Base-by-base conservation (phyloP, 805 yeast genomes). In the Candida maris region DNA sequence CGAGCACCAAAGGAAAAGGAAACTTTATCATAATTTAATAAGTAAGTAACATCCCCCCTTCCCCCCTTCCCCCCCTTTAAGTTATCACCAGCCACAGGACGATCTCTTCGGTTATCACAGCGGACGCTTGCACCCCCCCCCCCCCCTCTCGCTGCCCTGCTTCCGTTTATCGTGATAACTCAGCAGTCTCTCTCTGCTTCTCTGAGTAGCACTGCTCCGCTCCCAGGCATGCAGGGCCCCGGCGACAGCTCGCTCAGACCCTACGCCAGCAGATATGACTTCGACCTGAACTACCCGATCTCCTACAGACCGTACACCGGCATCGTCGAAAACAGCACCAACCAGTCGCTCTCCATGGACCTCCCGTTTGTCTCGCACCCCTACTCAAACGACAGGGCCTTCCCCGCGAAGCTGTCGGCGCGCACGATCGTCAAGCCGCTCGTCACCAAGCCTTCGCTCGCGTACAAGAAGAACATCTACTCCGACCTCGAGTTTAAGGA, bases 401-500 rank as follows among this genome's bases (percentile, higher is more conserved):
- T 35, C 12, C 25, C 37, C 3, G 30, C 45, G 17, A 30, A 37
- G 19, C 35, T 40, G 34, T 44, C 45, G 9, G 37, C 52, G 4
- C 37, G 51, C 19, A 45, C 38, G 35, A 41, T 49, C 19, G 34
- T 51, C 14, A 46, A 38, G 19, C 55, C 55, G 5, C 33, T 50
- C 30, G 55, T 46, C 12, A 35, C 47, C 18, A 45, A 38, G 23
- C 48, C 55, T 4, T 37, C 39, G 15, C 32, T 43, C 16, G n/a
- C 39, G 16, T 48, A 52, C 38, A 41, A 45, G 38, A 49, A 51
- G 48, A 70, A 73, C 52, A 65, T 70, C 36, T 68, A 67, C 46
- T 62, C 71, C 39, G 85, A 79, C 52, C 64, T 79, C 46, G 88
- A 81, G 52, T 69, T 82, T 54, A 68, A 63, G 37, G 91, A 83